Conservation (phyloP, 352 stramenopile species). For the Globisporangium echinulatum region DNA sequence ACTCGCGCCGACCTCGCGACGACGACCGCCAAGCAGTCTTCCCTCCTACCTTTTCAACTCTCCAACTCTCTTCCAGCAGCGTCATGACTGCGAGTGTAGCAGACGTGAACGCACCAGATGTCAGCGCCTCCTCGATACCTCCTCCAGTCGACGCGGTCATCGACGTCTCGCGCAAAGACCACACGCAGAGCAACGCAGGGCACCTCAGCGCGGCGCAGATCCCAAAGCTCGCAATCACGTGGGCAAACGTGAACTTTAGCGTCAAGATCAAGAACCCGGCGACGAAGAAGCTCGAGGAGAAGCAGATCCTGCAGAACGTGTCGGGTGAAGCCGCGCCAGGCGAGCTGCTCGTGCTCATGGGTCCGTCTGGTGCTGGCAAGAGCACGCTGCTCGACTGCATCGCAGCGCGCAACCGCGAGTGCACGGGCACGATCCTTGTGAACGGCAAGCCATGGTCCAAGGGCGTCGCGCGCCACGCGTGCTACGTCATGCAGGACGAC, state of each 20-base stretch:
- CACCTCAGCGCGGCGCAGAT: slow-evolving; percentile 19
- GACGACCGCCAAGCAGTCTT: no score
- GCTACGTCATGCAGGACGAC: slow-evolving; percentile 86
- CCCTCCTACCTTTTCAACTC: no score
- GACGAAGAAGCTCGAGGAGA: slow-evolving; percentile 20
- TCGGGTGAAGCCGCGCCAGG: slow-evolving; percentile 23
- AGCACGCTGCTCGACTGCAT: slow-evolving; percentile 35
- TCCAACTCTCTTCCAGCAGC: no score
- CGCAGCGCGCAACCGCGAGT: slow-evolving; percentile 35
- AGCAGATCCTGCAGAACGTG: slow-evolving; percentile 37
- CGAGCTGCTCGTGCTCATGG: slow-evolving; percentile 32
- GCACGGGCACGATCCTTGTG: slow-evolving; percentile 42
- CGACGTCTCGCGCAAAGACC: slow-evolving; percentile 11
- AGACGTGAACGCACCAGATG: no score
- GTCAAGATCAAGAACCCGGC: slow-evolving; percentile 22
- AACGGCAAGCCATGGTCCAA: slow-evolving; percentile 39
- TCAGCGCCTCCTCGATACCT: no score
- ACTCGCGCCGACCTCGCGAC: no score
- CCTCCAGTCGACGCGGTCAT: background rate
- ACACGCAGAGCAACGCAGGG: slow-evolving; percentile 23
- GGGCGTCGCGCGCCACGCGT: slow-evolving; percentile 18
- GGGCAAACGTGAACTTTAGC: slow-evolving; percentile 23
- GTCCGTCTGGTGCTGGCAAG: slow-evolving; percentile 32
- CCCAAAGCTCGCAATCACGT: slow-evolving; percentile 25
- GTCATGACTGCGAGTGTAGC: no score